Conservation (phyloP, 495 filamentous ascomycete species). For the Pyrenula aspistea region DNA sequence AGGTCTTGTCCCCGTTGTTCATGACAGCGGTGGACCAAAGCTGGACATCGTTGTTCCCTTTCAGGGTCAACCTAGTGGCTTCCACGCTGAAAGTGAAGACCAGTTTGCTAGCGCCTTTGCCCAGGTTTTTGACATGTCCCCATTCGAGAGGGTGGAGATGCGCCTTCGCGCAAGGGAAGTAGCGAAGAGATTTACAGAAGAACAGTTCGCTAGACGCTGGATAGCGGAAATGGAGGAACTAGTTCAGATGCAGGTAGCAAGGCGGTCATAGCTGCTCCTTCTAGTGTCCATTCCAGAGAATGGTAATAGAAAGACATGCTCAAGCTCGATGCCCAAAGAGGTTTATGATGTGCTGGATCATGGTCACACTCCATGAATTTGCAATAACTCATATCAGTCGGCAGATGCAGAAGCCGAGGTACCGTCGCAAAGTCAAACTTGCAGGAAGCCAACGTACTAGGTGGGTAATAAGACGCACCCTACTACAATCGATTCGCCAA, state of each 20-base stretch:
- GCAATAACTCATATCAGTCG: too few species aligned
- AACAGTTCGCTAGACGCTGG: constrained; percentile 72
- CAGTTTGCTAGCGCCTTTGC: constrained; percentile 73
- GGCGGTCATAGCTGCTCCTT: too few species aligned
- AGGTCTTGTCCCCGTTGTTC: constrained; percentile 80
- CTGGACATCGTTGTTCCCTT: constrained; percentile 78
- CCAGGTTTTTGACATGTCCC: constrained; percentile 54
- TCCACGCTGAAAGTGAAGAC: constrained; percentile 61
- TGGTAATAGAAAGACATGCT: too few species aligned
- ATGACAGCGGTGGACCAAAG: constrained; percentile 84
- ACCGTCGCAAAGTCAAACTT: too few species aligned
- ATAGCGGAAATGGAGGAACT: constrained; percentile 56
- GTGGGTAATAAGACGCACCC: too few species aligned
- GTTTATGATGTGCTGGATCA: too few species aligned
- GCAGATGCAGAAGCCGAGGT: too few species aligned
- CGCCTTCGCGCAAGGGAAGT: constrained; percentile 61
- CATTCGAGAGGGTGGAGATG: constrained; percentile 58
- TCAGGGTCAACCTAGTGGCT: constrained; percentile 70
- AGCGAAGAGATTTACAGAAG: constrained; percentile 75
- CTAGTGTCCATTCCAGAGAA: too few species aligned
- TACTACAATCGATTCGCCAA: too few species aligned
- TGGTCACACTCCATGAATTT: too few species aligned
- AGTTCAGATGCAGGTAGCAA: constrained; percentile 32
- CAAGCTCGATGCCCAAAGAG: too few species aligned
- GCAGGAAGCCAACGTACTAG: too few species aligned